These are phyloP conservation scores for Claviceps sp. DNA, from an alignment of 2,329 filamentous ascomycete species.

Conservation along the genomic window DNA sequence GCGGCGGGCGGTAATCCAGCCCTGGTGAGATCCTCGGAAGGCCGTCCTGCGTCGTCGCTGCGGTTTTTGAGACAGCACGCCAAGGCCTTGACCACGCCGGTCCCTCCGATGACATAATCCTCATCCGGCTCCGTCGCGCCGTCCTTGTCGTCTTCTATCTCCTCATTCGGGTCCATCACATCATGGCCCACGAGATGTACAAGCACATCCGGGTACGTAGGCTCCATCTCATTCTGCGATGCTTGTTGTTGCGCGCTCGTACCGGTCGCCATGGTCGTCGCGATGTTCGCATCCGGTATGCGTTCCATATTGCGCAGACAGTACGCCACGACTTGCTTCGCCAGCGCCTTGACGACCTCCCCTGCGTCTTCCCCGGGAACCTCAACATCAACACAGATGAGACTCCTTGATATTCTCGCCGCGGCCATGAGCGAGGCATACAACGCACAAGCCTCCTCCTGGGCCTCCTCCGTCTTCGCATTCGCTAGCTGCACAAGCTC, in stretches of 20 bases:
- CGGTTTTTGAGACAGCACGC: constrained; percentile 81
- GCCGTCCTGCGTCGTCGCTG: constrained; percentile 42
- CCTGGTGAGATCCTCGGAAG: constrained; percentile 37
- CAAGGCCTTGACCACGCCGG: constrained; percentile 86
- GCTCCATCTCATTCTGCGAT: constrained; percentile 6
- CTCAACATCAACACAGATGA: constrained; percentile 87
- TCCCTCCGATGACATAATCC: constrained; percentile 92
- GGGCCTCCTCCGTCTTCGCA: constrained; percentile 62
- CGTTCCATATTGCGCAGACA: constrained; percentile 84
- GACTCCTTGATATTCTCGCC: constrained; percentile 64
- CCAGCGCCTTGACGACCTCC: constrained; percentile 81
- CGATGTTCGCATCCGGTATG: constrained; percentile 52
- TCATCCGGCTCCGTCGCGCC: constrained; percentile 59
- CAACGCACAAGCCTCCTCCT: constrained; percentile 88
- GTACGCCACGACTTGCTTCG: constrained; percentile 90
- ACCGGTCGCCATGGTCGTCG: constrained; percentile 17
- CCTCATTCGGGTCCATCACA: constrained; percentile 20
- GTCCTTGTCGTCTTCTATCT: constrained; percentile 19
- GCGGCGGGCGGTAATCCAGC: constrained; percentile 28
- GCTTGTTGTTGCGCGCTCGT: background rate
- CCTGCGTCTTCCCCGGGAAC: constrained; percentile 69
- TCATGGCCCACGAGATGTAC: constrained; percentile 74
- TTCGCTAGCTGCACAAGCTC: constrained; percentile 56
- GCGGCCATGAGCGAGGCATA: constrained; percentile 88
- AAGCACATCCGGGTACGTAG: constrained; percentile 61